Evolutionary conservation across 2,329 filamentous ascomycete species (phyloP).

Genomic region (Calonectria crousiana): DNA sequence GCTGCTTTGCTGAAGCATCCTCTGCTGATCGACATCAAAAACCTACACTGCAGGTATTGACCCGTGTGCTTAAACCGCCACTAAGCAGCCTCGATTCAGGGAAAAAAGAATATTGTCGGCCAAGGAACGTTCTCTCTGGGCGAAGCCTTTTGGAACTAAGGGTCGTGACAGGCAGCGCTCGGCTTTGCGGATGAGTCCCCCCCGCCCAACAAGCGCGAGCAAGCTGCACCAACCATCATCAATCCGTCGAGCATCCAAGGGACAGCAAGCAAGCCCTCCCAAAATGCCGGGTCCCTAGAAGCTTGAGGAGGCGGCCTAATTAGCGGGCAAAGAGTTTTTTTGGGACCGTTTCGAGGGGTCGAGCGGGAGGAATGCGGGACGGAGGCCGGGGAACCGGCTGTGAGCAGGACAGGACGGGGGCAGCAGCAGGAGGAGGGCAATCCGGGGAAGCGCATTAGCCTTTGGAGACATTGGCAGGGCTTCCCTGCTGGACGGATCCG

Average conservation of each 20-base stretch:
- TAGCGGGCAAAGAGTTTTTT: not conserved
- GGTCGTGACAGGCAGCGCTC: not conserved
- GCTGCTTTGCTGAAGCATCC: not conserved
- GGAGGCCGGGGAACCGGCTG: not conserved
- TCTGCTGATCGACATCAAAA: not conserved
- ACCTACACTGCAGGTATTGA: not conserved
- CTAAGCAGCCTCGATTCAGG: not conserved
- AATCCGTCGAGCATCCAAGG: not conserved
- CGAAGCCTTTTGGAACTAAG: not conserved
- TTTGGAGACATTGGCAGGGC: not conserved
- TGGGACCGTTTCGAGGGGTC: not conserved
- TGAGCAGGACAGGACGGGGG: not conserved
- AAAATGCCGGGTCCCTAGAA: not conserved
- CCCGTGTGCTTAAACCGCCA: not conserved
- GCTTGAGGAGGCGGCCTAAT: not conserved
- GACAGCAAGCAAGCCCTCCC: not conserved
- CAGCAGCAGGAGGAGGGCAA: not conserved
- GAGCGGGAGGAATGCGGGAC: not conserved
- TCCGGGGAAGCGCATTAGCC: slow-evolving; percentile 9
- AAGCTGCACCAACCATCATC: not conserved
- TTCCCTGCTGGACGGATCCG: not conserved
- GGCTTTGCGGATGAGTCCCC: not conserved
- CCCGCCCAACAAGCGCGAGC: not conserved
- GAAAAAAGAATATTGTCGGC: not conserved
- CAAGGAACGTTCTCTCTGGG: not conserved